Base-by-base conservation (phyloP, 495 filamentous ascomycete species). In the Penicillium nucicola region DNA sequence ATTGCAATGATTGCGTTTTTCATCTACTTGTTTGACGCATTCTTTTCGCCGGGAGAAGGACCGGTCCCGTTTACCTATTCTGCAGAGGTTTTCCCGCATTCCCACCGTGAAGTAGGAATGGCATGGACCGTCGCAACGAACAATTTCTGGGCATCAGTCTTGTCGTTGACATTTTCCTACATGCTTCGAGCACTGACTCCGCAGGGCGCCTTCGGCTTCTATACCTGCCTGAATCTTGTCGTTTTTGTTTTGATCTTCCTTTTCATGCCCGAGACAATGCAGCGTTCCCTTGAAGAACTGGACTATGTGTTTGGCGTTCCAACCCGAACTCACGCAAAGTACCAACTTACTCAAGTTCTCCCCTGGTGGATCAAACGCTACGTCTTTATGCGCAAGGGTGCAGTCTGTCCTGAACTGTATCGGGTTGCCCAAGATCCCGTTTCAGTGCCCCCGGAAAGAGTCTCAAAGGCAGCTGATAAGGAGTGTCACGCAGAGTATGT, bases 1-100 rank as follows among this genome's bases (percentile, higher is more conserved):
- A 59, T 85, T 1, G 84, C 68, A 3, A 60, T 86, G 0, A 80
- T 92, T 31, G 82, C 86, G 4, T 67, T 87, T 28, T 90, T 90
- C 64, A 67, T 90, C 43, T 89, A 84, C 69, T 53, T 90, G 14
- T 90, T 88, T 58, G 76, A 68, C 36, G 80, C 76, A n/a, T 88
- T 88, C 59, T 90, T 89, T 66, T 86, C 83, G 1, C 84, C 86
- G 2, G 89, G 89, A 20, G 88, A 90, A 60, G 89, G 89, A 0
- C 89, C 89, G 5, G 88, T 92, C 0, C 88, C 89, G 2, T 92
- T 90, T 57, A 84, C 86, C 6, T 90, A 92, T 67, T 83, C 80
- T 12, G 88, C 88, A 36, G 88, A 92, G 61, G 88, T 87, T 0
- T 90, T 85, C 64, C 88, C 88, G 1, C 73, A 90, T 0, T 84